Percentiles rank a stretch among this genome's conserved stretches.
phyloP scores from a whole-genome alignment of 2,329 filamentous ascomycete genomes.

The Epichloe sibirici region DNA sequence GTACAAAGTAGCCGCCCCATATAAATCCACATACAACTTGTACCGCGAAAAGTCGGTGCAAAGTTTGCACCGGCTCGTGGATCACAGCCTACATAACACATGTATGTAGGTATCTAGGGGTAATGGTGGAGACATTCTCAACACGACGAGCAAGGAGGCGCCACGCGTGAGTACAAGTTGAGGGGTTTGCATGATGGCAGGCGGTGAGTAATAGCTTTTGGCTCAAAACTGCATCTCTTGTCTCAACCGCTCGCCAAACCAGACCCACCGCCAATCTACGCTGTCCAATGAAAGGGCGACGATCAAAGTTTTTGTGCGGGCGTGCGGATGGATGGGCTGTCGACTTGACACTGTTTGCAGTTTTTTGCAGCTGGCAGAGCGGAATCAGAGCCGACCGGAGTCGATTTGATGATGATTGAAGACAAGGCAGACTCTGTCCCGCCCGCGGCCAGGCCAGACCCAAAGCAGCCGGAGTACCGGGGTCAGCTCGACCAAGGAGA shows the following conservation, averaged over 20 bases:
- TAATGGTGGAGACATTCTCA: no score
- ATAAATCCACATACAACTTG: no score
- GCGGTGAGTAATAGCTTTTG: slow-evolving; percentile 7
- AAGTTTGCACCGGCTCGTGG: no score
- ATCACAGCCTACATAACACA: no score
- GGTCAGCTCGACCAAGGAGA: background rate
- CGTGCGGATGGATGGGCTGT: background rate
- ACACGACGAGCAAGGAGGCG: background rate
- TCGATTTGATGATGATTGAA: background rate
- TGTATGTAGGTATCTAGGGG: no score
- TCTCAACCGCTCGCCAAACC: slow-evolving; percentile 8
- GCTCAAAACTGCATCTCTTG: slow-evolving; percentile 12
- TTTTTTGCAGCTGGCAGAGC: background rate
- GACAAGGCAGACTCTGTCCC: background rate
- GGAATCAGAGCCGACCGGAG: background rate
- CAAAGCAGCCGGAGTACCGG: background rate
- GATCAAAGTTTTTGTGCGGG: slow-evolving; percentile 22
- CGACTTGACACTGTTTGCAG: slow-evolving; percentile 1
- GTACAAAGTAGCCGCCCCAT: no score
- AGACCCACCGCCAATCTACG: slow-evolving; percentile 3
- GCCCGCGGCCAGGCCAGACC: background rate
- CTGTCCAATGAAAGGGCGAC: slow-evolving; percentile 23
- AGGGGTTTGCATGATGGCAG: slow-evolving; percentile 4
- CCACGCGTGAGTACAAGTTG: background rate
- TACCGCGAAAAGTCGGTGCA: no score